Percentiles rank a stretch among this genome's conserved stretches.
phyloP scores from a whole-genome alignment of 2,329 filamentous ascomycete genomes.

The Pleoardoris graminearum region DNA sequence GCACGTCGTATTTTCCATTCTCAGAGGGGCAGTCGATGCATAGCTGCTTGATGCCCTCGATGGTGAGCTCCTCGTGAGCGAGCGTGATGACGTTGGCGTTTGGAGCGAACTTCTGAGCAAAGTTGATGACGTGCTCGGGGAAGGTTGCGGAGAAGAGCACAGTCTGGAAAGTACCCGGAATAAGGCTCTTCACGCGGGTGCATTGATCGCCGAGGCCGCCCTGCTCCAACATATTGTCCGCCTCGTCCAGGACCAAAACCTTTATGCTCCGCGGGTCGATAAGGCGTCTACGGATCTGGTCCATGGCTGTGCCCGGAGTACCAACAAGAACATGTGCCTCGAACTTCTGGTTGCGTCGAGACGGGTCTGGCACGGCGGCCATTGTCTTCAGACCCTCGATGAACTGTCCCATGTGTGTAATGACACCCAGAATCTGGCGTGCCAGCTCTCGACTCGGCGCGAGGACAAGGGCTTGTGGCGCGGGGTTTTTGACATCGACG shows the following conservation, averaged over 20 bases:
- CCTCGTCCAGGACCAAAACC: conserved; percentile 91
- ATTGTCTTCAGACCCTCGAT: conserved; percentile 74
- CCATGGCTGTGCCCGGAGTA: conserved; percentile 90
- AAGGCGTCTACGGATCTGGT: conserved; percentile 76
- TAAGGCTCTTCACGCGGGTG: conserved; percentile 81
- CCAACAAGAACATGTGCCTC: conserved; percentile 83
- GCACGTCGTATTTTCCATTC: conserved; percentile 80
- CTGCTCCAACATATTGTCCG: conserved; percentile 98
- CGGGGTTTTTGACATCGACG: conserved; percentile 70
- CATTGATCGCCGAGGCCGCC: conserved; percentile 96
- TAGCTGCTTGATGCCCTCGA: conserved; percentile 96
- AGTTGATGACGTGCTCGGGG: conserved; percentile 81
- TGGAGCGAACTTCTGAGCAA: conserved; percentile 82
- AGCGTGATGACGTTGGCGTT: conserved; percentile 85
- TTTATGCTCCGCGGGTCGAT: conserved; percentile 73
- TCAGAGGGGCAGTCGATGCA: conserved; percentile 90
- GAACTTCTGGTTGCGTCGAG: conserved; percentile 69
- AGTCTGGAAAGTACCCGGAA: conserved; percentile 77
- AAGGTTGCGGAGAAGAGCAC: conserved; percentile 96
- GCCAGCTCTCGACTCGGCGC: conserved; percentile 94
- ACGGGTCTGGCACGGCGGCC: conserved; percentile 78
- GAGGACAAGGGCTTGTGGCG: conserved; percentile 84
- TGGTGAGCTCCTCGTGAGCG: conserved; percentile 87
- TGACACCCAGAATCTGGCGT: conserved; percentile 87
- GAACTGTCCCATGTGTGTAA: conserved; percentile 82